Evolutionary conservation across 257 asterid genomes (phyloP).

Genomic region (Penstemon eatonii): DNA sequence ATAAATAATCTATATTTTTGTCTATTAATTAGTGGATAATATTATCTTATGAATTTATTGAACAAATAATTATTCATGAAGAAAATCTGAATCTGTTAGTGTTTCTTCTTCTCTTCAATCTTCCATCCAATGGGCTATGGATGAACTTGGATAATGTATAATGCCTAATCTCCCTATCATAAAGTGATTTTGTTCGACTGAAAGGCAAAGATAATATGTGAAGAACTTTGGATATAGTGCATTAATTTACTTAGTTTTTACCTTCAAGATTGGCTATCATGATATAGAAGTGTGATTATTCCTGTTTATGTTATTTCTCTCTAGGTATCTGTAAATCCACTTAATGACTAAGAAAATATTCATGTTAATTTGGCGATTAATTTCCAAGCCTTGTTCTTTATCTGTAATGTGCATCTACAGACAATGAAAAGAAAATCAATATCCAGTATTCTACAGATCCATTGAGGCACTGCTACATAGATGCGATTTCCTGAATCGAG

Average conservation of each 20-base stretch:
- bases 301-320: neutral
- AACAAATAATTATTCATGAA: constrained; percentile 9
- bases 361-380: neutral
- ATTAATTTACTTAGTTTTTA: no score
- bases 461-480: no score
- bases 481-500: no score
- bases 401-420: no score
- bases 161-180: neutral
- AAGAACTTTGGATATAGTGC: neutral
- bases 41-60: neutral
- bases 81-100: neutral
- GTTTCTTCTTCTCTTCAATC: neutral
- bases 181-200: neutral
- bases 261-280: no score
- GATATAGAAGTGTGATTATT: no score
- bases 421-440: neutral
- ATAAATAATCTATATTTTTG: neutral
- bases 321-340: neutral
- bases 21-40: constrained; percentile 11
- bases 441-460: neutral
- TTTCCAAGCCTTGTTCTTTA: neutral
- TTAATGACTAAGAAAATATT: neutral
- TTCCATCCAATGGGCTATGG: neutral
- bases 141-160: constrained; percentile 12
- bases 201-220: neutral